Conservation (phyloP, 805 yeast genomes). For the Saturnispora gosingensis region DNA sequence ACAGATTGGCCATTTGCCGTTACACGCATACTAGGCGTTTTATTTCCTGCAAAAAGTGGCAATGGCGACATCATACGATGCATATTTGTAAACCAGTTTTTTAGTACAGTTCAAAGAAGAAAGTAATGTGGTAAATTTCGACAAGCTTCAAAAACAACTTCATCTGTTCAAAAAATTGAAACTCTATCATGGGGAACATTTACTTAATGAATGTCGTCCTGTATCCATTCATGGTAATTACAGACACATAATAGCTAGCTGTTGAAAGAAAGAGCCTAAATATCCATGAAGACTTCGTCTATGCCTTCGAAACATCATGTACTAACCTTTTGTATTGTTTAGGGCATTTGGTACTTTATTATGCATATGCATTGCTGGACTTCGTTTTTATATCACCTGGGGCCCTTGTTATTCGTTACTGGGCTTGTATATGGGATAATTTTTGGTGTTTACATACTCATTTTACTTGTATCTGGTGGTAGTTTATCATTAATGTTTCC, state of each 20-base stretch:
- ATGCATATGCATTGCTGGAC: slow-evolving; percentile 20
- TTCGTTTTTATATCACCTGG: slow-evolving; percentile 16
- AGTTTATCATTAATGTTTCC: slow-evolving; percentile 17
- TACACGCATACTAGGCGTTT: slow-evolving; percentile 6
- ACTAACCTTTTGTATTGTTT: neutral
- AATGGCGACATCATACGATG: slow-evolving; percentile 16
- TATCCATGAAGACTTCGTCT: neutral
- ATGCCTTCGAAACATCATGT: neutral
- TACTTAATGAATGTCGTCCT: slow-evolving; percentile 6
- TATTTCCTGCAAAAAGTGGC: slow-evolving; percentile 10
- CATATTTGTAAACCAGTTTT: slow-evolving; percentile 4
- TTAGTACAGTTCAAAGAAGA: neutral
- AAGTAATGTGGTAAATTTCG: neutral
- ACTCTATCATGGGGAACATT: neutral
- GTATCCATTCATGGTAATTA: slow-evolving; percentile 6
- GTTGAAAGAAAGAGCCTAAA: neutral
- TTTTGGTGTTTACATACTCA: slow-evolving; percentile 10
- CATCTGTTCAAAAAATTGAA: neutral
- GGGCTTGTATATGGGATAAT: slow-evolving; percentile 15
- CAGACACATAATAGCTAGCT: neutral
- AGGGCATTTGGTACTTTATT: slow-evolving; percentile 24
- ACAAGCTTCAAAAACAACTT: neutral
- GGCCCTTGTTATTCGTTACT: slow-evolving; percentile 17
- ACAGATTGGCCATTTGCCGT: slow-evolving; percentile 9
- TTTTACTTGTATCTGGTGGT: slow-evolving; percentile 21